These are phyloP conservation scores for Obba rivulosa DNA, from an alignment of 768 basidiomycete genomes.

Conservation along the genomic window DNA sequence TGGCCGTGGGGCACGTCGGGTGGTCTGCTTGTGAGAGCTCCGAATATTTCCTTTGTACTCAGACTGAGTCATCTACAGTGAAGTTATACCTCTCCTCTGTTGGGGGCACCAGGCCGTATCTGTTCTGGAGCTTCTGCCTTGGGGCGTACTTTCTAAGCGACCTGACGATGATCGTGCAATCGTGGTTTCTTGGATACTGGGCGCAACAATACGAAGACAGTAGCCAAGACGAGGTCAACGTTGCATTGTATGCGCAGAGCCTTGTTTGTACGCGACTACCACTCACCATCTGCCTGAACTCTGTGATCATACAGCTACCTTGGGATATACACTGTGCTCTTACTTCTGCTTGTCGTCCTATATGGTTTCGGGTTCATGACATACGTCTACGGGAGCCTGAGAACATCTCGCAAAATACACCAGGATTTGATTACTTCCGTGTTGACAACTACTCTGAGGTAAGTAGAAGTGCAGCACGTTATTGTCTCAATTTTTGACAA, in stretches of 20 bases:
- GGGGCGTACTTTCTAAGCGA: conserved; percentile 9
- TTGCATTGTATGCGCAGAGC: conserved; percentile 26
- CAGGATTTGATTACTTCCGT: conserved; percentile 22
- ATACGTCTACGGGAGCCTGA: conserved; percentile 25
- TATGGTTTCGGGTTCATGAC: conserved; percentile 18
- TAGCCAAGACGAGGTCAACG: conserved; percentile 22
- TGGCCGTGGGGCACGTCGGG: conserved; percentile 30
- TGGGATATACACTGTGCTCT: conserved; percentile 16
- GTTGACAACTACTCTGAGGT: conserved; percentile 27
- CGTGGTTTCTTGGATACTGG: conserved; percentile 34
- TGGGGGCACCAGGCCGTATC: conserved; percentile 15
- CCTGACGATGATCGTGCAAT: conserved; percentile 17
- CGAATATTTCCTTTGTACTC: not conserved
- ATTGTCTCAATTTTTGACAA: not conserved
- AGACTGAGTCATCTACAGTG: conserved; percentile 12
- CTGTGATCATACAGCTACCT: conserved; percentile 23
- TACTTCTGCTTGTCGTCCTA: conserved; percentile 12
- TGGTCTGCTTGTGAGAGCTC: conserved; percentile 27
- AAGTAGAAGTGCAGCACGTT: not conserved
- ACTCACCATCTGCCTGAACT: not conserved
- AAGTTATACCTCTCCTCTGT: conserved; percentile 25
- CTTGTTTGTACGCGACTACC: not conserved
- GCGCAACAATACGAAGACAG: conserved; percentile 27
- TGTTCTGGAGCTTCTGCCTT: conserved; percentile 26
- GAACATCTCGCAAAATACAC: conserved; percentile 29